Percentiles rank a stretch among this genome's conserved stretches.
Evolutionary conservation across 2,329 filamentous ascomycete genomes (phyloP).

Genomic region (Xylaria sp.): DNA sequence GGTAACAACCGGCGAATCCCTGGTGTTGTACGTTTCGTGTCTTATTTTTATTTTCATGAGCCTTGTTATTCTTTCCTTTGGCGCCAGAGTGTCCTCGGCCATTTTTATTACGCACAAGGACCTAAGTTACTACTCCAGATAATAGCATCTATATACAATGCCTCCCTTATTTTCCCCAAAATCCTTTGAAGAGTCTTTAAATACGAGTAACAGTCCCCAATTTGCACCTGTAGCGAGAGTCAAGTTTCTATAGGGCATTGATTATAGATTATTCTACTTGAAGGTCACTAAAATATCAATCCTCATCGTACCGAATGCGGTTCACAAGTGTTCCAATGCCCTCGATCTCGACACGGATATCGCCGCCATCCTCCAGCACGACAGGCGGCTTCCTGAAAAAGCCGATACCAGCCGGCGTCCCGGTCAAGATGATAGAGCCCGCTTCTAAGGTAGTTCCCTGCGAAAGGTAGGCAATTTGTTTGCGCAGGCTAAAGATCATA

Average conservation of each 20-base stretch:
- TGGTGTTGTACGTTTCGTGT: too few relatives aligned
- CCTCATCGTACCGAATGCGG: slow-evolving; percentile 22
- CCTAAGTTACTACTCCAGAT: too few relatives aligned
- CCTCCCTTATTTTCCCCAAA: not conserved
- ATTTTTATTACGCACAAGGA: too few relatives aligned
- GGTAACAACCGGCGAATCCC: too few relatives aligned
- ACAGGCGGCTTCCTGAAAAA: slow-evolving; percentile 27
- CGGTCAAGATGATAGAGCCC: slow-evolving; percentile 27
- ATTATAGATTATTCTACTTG: not conserved
- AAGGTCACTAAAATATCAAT: not conserved
- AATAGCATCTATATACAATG: too few relatives aligned
- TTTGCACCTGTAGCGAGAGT: not conserved
- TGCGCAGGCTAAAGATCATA: slow-evolving; percentile 28
- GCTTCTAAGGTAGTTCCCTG: slow-evolving; percentile 28
- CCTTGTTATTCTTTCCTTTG: too few relatives aligned
- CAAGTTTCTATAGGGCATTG: not conserved
- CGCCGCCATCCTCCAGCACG: slow-evolving; percentile 21
- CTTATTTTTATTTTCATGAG: too few relatives aligned
- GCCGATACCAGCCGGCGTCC: slow-evolving; percentile 28
- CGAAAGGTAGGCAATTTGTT: slow-evolving; percentile 27
- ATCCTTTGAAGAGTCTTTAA: not conserved
- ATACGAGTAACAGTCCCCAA: not conserved
- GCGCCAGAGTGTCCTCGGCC: too few relatives aligned
- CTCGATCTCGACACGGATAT: slow-evolving; percentile 26
- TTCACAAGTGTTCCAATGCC: slow-evolving; percentile 27